Evolutionary conservation across 2,329 filamentous ascomycete genomes (phyloP).

Genomic region (Fusarium burgessii): DNA sequence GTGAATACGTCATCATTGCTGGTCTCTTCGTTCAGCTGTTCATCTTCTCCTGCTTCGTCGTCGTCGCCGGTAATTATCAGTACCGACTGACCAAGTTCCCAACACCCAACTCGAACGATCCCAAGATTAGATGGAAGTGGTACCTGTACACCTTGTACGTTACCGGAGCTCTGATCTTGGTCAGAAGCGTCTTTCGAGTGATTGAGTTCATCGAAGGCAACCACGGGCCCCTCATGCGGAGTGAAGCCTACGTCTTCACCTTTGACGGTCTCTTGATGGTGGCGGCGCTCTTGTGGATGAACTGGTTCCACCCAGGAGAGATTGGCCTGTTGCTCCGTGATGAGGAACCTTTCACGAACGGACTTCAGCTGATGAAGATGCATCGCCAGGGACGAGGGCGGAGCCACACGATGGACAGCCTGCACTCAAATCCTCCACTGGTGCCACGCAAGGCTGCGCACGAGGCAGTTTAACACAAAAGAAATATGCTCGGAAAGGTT

Average conservation of each 20-base stretch:
- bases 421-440: too few relatives aligned
- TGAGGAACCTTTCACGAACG: too few relatives aligned
- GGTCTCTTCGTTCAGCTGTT: conserved; percentile 66
- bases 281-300: conserved; percentile 37
- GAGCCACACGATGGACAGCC: too few relatives aligned
- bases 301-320: conserved; percentile 42
- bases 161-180: conserved; percentile 50
- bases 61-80: conserved; percentile 44
- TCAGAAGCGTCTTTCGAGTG: conserved; percentile 56
- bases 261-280: conserved; percentile 54
- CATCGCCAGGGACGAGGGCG: too few relatives aligned
- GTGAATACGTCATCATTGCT: conserved; percentile 61
- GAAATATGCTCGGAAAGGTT: too few relatives aligned
- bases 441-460: too few relatives aligned
- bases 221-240: conserved; percentile 47
- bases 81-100: too few relatives aligned
- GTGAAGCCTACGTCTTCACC: conserved; percentile 51
- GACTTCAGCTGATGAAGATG: too few relatives aligned
- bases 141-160: conserved; percentile 44
- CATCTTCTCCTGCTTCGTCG: conserved; percentile 64
- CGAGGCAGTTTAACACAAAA: too few relatives aligned
- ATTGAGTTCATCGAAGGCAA: conserved; percentile 56
- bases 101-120: background rate
- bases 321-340: conserved; percentile 17
- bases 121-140: conserved; percentile 41